phyloP scores from a whole-genome alignment of 106 monocot species.

The Vanilla planifolia region DNA sequence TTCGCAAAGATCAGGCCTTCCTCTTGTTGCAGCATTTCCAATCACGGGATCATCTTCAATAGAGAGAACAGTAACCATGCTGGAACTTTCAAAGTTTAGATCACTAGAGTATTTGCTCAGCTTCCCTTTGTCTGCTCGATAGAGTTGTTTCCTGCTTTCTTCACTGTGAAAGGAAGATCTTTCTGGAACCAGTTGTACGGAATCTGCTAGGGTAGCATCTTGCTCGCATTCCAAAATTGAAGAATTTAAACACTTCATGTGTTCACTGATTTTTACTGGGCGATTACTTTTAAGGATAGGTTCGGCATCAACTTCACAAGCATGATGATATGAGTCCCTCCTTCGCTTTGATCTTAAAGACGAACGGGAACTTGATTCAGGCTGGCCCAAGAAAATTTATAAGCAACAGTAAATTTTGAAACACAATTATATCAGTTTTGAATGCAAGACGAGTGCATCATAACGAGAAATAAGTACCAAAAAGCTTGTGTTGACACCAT shows the following conservation, averaged over 20 bases:
- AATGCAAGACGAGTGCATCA: no score
- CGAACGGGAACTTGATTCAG: constrained; percentile 16
- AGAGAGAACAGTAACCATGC: not conserved
- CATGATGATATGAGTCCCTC: constrained; percentile 14
- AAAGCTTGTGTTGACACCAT: no score
- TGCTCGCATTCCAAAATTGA: constrained; percentile 5
- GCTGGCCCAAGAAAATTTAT: constrained; percentile 17
- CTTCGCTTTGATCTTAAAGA: constrained; percentile 17
- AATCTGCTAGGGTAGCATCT: constrained; percentile 5
- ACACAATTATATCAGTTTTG: not conserved
- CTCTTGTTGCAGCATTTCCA: constrained; percentile 5
- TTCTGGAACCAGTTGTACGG: constrained; percentile 6
- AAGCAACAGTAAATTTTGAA: not conserved
- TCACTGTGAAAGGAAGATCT: not conserved
- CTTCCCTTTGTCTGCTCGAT: constrained; percentile 13
- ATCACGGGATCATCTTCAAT: constrained; percentile 9
- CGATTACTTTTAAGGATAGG: constrained; percentile 22
- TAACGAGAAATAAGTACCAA: no score
- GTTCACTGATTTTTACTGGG: constrained; percentile 25
- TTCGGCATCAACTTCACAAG: constrained; percentile 7
- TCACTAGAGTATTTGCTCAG: not conserved
- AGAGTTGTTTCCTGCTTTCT: constrained; percentile 1
- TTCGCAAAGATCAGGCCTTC: constrained; percentile 1
- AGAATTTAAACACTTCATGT: constrained; percentile 6
- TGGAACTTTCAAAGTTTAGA: not conserved